Evolutionary conservation across 805 yeast species (phyloP).

Genomic region (Zygosaccharomyces pseudorouxii): DNA sequence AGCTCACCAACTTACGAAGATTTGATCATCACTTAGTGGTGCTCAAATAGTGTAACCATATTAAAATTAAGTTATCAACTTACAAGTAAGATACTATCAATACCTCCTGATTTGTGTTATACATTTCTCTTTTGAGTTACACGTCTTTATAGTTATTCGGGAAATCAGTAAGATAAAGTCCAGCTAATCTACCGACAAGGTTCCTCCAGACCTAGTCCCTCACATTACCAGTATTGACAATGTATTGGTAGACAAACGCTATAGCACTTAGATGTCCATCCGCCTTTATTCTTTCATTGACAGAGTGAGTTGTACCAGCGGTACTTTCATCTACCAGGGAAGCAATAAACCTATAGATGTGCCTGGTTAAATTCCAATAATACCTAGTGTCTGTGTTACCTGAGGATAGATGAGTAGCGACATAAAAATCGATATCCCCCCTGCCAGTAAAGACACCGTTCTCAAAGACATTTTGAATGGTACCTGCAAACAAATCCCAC

Average conservation of each 20-base stretch:
- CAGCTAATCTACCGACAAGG: not conserved
- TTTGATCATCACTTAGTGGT: slow-evolving; percentile 18
- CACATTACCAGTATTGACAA: slow-evolving; percentile 25
- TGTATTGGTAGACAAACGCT: slow-evolving; percentile 52
- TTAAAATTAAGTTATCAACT: not conserved
- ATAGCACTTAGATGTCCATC: slow-evolving; percentile 55
- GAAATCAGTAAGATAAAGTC: not conserved
- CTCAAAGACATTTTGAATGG: slow-evolving; percentile 58
- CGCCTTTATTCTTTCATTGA: slow-evolving; percentile 55
- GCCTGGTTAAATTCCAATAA: slow-evolving; percentile 52
- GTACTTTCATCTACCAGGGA: slow-evolving; percentile 15
- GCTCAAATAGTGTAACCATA: not conserved
- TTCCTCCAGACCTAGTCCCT: not conserved
- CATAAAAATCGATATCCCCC: slow-evolving; percentile 24
- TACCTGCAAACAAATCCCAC: slow-evolving; percentile 59
- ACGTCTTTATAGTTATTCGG: not conserved
- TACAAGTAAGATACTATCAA: not conserved
- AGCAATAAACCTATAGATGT: slow-evolving; percentile 48
- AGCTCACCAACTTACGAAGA: slow-evolving; percentile 40
- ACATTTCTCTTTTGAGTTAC: not conserved
- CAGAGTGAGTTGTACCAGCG: slow-evolving; percentile 48
- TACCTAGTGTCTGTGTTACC: slow-evolving; percentile 67
- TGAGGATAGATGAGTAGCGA: slow-evolving; percentile 57
- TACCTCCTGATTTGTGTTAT: not conserved
- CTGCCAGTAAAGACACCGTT: slow-evolving; percentile 36